Evolutionary conservation across 257 asterid species (phyloP), one percentile per base, ranked within the genome.

Genomic region (Paraleonurus japonicus): DNA sequence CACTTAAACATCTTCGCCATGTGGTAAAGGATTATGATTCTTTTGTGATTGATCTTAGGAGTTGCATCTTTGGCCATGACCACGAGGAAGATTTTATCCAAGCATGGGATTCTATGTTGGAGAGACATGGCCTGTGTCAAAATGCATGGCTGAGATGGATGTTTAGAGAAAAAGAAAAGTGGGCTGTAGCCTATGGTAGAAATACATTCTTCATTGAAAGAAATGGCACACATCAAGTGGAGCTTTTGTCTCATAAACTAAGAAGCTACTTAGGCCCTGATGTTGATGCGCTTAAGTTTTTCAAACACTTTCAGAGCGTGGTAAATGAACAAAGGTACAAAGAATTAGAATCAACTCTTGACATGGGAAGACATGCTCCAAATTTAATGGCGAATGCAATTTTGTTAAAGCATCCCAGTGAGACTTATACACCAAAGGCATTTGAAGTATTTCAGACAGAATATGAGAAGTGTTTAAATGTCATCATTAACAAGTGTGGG

Each of bases 91-190:
- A 84, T 76, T 82, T 83, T 45, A 69, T 76, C 62, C 70, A 61
- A 23, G 85, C 83, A 6, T 85, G 90, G 93, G 84, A 76, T 43
- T 77, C 59, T 51, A 78, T 87, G 88, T 73, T 85, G 84, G 85
- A 83, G 66, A 82, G 65, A 72, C 80, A 83, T 74, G 79, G 77
- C 53, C 77, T 85, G 71, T 79, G 72, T 69, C 79, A 85, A 13
- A 83, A 87, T 69, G 82, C 81, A 58, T 87, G 90, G 90, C 69
- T 87, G 83, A 83, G 76, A 82, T 85, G 90, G 87, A 85, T 87
- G 91, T 83, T 81, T 63, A 81, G 82, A 60, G 85, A 85, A 72
- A 87, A 81, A 65, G 90, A 85, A 75, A 87, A 87, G 74, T 85
- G 94, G 94, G 83, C 86, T 76, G 79, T 77, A 33, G 85, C 83